phyloP scores from a whole-genome alignment of 495 filamentous ascomycete species.

The Penicillium coffeae region DNA sequence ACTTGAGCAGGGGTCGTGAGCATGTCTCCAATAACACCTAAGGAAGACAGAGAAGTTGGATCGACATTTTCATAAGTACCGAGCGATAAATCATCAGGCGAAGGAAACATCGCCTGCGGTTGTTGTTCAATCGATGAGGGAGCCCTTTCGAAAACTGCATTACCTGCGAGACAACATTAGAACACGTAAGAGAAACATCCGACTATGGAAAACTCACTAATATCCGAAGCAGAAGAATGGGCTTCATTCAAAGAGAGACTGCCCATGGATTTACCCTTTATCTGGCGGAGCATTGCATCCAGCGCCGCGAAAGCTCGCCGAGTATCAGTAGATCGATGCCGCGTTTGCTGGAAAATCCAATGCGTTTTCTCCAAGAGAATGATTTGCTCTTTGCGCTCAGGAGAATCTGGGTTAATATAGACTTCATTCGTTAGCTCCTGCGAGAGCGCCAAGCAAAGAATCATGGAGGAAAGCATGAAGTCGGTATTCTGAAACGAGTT shows the following conservation, averaged over 20 bases:
- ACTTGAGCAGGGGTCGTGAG: constrained; percentile 51
- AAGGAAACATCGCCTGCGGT: constrained; percentile 4
- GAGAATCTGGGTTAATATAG: not conserved
- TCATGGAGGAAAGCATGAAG: constrained; percentile 85
- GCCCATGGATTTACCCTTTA: constrained; percentile 36
- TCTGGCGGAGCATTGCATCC: constrained; percentile 69
- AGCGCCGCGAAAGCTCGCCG: constrained; percentile 72
- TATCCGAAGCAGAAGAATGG: not conserved
- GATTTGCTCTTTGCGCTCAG: constrained; percentile 60
- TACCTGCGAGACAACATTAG: no score
- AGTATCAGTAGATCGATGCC: constrained; percentile 69
- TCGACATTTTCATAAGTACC: constrained; percentile 1
- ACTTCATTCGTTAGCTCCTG: constrained; percentile 18
- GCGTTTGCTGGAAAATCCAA: constrained; percentile 65
- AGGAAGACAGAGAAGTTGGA: constrained; percentile 32
- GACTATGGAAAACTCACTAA: constrained; percentile 15
- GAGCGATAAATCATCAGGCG: not conserved
- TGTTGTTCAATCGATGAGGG: constrained; percentile 6
- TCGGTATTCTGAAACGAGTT: constrained; percentile 76
- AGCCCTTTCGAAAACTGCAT: not conserved
- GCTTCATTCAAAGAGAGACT: constrained; percentile 26
- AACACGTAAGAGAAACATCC: no score
- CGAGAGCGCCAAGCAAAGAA: constrained; percentile 72
- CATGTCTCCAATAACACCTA: constrained; percentile 53
- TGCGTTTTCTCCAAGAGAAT: constrained; percentile 61